Evolutionary conservation across 1,284 basidiomycete species (phyloP).

Genomic region (Sporisorium iseilematis-ciliati): DNA sequence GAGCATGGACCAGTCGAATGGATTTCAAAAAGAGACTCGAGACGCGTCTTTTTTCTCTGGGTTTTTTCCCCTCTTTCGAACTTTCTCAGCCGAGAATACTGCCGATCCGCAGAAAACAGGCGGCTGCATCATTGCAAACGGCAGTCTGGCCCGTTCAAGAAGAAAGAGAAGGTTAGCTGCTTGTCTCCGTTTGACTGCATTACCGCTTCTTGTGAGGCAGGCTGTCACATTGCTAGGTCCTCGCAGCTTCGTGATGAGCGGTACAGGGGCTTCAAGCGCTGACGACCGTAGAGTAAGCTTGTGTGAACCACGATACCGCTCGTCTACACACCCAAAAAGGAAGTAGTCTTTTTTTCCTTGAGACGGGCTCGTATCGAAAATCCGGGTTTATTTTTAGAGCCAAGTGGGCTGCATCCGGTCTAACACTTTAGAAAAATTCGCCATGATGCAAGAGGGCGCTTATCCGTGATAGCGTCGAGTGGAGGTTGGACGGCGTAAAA

Average conservation of each 20-base stretch:
- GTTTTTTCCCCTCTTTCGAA: background rate
- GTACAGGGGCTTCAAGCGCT: background rate
- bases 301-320: background rate
- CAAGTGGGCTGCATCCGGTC: background rate
- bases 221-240: too few relatives aligned
- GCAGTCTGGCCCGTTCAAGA: too few relatives aligned
- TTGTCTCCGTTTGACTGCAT: too few relatives aligned
- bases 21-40: background rate
- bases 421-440: background rate
- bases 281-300: background rate
- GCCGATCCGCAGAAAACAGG: background rate
- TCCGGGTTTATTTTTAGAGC: constrained; percentile 1
- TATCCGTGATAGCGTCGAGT: background rate
- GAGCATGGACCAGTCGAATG: background rate
- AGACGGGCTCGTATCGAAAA: background rate
- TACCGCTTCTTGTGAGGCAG: too few relatives aligned
- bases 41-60: constrained; percentile 4
- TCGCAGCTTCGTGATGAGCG: too few relatives aligned
- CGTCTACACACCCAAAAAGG: constrained; percentile 4
- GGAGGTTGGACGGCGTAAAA: background rate
- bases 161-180: too few relatives aligned
- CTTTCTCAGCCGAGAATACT: background rate
- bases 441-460: background rate
- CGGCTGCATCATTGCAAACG: too few relatives aligned
- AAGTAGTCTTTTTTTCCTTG: background rate